Base-by-base conservation (phyloP, 192 early-diverging fungal genomes). In the Coemansia sp. region DNA sequence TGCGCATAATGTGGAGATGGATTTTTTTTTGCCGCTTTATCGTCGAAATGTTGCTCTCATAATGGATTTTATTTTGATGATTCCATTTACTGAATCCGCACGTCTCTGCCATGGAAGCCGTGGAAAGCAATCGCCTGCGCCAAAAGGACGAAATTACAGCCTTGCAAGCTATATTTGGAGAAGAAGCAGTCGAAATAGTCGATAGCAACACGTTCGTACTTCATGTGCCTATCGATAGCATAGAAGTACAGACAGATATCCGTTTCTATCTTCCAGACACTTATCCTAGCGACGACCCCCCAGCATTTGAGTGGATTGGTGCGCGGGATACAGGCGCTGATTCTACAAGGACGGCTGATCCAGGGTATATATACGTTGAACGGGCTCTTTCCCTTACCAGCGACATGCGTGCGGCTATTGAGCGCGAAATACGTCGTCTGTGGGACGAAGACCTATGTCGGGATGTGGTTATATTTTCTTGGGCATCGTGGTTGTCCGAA, bases 81-180 rank as follows among this genome's bases (percentile, higher is more conserved):
- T 10, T 10, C 38, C 38, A 39, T 39, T 7, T 45, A 15, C 15
- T 45, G 49, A 6, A 24, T 52, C 2, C 24, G 24, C 15, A 16
- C 36, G 15, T 8, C n/a, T 58, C 21, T 60, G 24, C 18, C 6
- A 71, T 76, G 69, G 68, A 70, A 9, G 52, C 16, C 6, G 58
- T 55, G n/a, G 77, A 80, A 58, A 36, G 33, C 23, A 85, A 85
- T 45, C 66, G 67, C 49, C 69, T 76, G 39, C 76, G 78, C 0
- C 84, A 78, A 43, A 67, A 69, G 63, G 84, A 85, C 49, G 84
- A 85, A 59, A 70, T 82, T n/a, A 21, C 73, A 49, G 79, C 79
- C 10, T 49, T 85, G 38, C 51, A 73, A 58, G 79, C 84, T 10
- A 85, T 85, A 68, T 82, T 72, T 34, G 84, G 84, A 9, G 76